These are phyloP conservation scores for Pulveroboletus ravenelii DNA, from an alignment of 768 basidiomycete species.

Conservation along the genomic window DNA sequence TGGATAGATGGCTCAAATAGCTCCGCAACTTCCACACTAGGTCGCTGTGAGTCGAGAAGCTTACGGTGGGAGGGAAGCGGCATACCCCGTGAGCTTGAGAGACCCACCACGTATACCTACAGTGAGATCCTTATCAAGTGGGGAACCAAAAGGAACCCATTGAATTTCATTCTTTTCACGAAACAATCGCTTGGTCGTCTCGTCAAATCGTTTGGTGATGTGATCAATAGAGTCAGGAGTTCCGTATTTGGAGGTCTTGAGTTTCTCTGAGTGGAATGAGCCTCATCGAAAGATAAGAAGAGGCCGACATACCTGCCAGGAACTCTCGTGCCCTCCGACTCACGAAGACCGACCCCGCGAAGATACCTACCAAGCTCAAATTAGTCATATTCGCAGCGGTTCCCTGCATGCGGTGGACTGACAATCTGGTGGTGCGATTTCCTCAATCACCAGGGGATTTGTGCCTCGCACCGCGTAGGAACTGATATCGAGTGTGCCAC, in stretches of 20 bases:
- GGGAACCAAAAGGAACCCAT: constrained; percentile 73
- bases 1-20: constrained; percentile 78
- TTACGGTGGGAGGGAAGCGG: constrained; percentile 15
- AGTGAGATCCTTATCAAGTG: constrained; percentile 65
- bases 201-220: constrained; percentile 75
- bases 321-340: constrained; percentile 70
- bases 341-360: constrained; percentile 80
- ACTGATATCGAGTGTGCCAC: constrained; percentile 77
- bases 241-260: constrained; percentile 69
- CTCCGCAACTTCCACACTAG: constrained; percentile 52
- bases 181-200: constrained; percentile 78
- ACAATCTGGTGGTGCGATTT: constrained; percentile 83
- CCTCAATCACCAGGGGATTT: constrained; percentile 70
- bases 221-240: constrained; percentile 68
- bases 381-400: neutral
- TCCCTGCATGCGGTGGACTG: constrained; percentile 19
- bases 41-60: constrained; percentile 1
- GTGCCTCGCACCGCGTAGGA: constrained; percentile 72
- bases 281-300: neutral
- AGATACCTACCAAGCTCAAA: constrained; percentile 49
- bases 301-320: constrained; percentile 49
- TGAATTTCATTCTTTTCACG: constrained; percentile 63
- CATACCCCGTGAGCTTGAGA: constrained; percentile 66
- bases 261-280: constrained; percentile 49
- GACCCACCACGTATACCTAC: constrained; percentile 71